Percentiles rank a stretch among this genome's conserved stretches.
Conservation (phyloP, 495 filamentous ascomycete genomes). For the Penicillium waksmanii region DNA sequence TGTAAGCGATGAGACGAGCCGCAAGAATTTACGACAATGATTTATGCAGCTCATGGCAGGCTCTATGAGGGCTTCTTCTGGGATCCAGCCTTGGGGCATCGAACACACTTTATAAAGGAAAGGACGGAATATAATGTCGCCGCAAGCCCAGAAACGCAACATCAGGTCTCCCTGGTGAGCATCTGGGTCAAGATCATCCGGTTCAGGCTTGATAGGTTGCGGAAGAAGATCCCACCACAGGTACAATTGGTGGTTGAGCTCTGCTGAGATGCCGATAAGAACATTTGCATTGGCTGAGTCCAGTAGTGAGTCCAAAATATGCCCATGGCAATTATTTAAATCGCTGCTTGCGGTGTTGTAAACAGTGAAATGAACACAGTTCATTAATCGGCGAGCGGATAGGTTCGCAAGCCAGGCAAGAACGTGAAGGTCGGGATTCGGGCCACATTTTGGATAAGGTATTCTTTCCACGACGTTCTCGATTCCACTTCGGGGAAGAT, state of each 20-base stretch:
- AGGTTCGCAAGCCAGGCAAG: slow-evolving; percentile 8
- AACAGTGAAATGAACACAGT: slow-evolving; percentile 12
- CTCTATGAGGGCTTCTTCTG: no score
- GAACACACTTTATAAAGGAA: slow-evolving; percentile 10
- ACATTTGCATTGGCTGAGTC: no score
- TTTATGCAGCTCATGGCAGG: no score
- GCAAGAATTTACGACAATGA: no score
- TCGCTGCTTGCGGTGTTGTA: no score
- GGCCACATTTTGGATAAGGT: not conserved
- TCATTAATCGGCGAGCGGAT: slow-evolving; percentile 10
- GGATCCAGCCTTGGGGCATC: no score
- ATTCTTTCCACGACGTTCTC: slow-evolving; percentile 12
- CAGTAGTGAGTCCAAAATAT: no score
- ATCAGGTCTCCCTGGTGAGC: slow-evolving; percentile 4
- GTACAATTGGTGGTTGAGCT: slow-evolving; percentile 9
- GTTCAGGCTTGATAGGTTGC: slow-evolving; percentile 10
- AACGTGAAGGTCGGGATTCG: no score
- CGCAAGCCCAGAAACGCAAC: slow-evolving; percentile 10
- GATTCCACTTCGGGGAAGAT: slow-evolving; percentile 15
- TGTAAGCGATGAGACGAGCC: no score
- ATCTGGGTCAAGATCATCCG: slow-evolving; percentile 1
- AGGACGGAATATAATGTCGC: slow-evolving; percentile 14
- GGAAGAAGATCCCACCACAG: slow-evolving; percentile 10
- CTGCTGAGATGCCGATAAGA: not conserved
- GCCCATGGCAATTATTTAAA: slow-evolving; percentile 5